Percentiles rank a stretch among this genome's conserved stretches.
phyloP scores from a whole-genome alignment of 352 stramenopile genomes.

The Phytopythium aichiense region DNA sequence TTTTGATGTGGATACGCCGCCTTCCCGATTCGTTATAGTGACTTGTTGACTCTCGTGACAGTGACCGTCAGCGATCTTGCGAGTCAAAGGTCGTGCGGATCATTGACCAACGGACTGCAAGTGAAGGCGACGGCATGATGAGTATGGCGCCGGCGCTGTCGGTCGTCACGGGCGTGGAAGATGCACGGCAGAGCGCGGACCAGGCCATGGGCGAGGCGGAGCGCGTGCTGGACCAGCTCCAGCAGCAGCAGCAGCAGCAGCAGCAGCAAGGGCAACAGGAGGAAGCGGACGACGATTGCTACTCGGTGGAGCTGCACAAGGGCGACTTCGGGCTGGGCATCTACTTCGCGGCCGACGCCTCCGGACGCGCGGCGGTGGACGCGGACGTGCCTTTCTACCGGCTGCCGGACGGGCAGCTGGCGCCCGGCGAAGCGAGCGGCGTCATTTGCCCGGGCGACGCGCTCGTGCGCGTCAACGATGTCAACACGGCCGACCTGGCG shows the following conservation, averaged over 20 bases:
- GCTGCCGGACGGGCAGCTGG: conserved; percentile 40
- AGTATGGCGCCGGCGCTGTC: background rate
- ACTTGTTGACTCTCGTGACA: background rate
- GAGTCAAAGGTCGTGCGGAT: background rate
- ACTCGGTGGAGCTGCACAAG: conserved; percentile 52
- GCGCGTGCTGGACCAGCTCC: background rate
- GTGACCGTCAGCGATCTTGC: background rate
- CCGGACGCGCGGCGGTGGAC: conserved; percentile 47
- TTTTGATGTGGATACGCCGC: no score
- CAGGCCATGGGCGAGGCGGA: background rate
- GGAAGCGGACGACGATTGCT: conserved; percentile 6
- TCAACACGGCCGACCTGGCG: conserved; percentile 18
- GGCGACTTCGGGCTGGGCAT: conserved; percentile 65
- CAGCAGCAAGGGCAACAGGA: background rate
- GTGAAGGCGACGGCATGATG: background rate
- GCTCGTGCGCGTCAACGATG: conserved; percentile 43
- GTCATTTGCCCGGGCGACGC: conserved; percentile 43
- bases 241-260: background rate
- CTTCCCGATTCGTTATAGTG: background rate
- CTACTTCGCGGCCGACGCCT: conserved; percentile 43
- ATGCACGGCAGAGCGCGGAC: background rate
- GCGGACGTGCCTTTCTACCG: conserved; percentile 60
- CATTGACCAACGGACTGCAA: background rate
- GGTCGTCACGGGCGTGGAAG: background rate
- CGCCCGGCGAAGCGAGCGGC: conserved; percentile 54